phyloP scores from a whole-genome alignment of 257 asterid species.

The Salvia splendens region DNA sequence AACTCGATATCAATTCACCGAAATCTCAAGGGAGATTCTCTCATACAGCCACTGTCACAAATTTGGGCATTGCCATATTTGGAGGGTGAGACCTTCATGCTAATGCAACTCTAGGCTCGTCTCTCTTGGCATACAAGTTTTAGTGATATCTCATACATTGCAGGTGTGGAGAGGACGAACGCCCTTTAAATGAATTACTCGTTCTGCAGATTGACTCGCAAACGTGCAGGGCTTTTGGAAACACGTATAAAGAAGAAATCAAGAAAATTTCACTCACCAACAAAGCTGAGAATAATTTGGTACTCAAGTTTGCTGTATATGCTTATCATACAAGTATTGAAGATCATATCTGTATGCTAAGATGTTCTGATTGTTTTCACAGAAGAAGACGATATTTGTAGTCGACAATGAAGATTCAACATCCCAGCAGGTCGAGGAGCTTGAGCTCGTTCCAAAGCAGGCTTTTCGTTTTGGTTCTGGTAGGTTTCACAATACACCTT shows the following conservation, averaged over 20 bases:
- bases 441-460: slow-evolving; percentile 44
- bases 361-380: slow-evolving; percentile 6
- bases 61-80: slow-evolving; percentile 63
- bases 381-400: slow-evolving; percentile 41
- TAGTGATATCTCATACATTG: slow-evolving; percentile 10
- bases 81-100: slow-evolving; percentile 69
- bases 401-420: slow-evolving; percentile 42
- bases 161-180: slow-evolving; percentile 99
- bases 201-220: slow-evolving; percentile 55
- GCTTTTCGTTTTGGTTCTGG: slow-evolving; percentile 50
- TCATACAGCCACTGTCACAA: slow-evolving; percentile 70
- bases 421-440: slow-evolving; percentile 48
- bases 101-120: background rate
- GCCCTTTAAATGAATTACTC: slow-evolving; percentile 78
- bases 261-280: slow-evolving; percentile 43
- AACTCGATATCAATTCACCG: slow-evolving; percentile 52
- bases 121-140: background rate
- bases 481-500: slow-evolving; percentile 13
- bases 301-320: slow-evolving; percentile 20
- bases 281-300: slow-evolving; percentile 44
- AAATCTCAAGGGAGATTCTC: slow-evolving; percentile 85
- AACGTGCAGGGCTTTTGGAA: slow-evolving; percentile 38
- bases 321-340: background rate
- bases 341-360: background rate
- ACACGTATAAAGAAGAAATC: slow-evolving; percentile 36